These are phyloP conservation scores for Thalassiosira profunda DNA, from an alignment of 108 stramenopile genomes.

Conservation along the genomic window DNA sequence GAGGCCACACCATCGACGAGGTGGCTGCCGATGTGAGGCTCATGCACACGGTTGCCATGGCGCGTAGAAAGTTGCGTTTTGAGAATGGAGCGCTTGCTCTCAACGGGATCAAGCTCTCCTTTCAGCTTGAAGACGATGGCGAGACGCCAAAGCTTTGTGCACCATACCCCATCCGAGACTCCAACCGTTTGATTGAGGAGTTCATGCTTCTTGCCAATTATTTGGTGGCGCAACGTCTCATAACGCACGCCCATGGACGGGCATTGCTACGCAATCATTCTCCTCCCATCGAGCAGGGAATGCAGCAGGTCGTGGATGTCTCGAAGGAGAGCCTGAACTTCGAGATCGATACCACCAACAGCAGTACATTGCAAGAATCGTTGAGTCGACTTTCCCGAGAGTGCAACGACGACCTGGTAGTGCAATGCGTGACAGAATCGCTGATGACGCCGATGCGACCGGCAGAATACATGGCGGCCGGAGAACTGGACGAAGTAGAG, in stretches of 20 bases:
- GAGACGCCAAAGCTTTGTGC: conserved; percentile 83
- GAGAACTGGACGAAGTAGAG: conserved; percentile 49
- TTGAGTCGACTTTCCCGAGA: conserved; percentile 69
- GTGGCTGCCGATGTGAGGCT: conserved; percentile 91
- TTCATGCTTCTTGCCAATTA: conserved; percentile 99
- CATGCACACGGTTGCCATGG: conserved; percentile 91
- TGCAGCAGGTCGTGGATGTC: conserved; percentile 70
- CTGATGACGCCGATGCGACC: conserved; percentile 91
- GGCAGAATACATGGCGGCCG: conserved; percentile 93
- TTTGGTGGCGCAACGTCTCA: conserved; percentile 94
- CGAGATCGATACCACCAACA: conserved; percentile 66
- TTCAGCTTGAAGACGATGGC: conserved; percentile 89
- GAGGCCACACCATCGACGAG: conserved; percentile 78
- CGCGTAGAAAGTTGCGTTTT: conserved; percentile 81
- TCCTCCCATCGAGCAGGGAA: conserved; percentile 63
- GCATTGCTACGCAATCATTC: conserved; percentile 86
- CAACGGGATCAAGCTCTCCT: conserved; percentile 91
- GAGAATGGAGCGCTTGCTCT: conserved; percentile 92
- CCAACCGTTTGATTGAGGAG: conserved; percentile 96
- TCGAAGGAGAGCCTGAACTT: conserved; percentile 67
- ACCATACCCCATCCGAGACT: conserved; percentile 94
- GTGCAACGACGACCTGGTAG: conserved; percentile 69
- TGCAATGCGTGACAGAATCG: conserved; percentile 88
- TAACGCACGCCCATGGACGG: conserved; percentile 76
- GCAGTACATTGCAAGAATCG: conserved; percentile 82